A percentile compares a stretch with the other conserved stretches of the same genome.
phyloP scores from a whole-genome alignment of 495 filamentous ascomycete genomes.

The Aspergillus homomorphus region DNA sequence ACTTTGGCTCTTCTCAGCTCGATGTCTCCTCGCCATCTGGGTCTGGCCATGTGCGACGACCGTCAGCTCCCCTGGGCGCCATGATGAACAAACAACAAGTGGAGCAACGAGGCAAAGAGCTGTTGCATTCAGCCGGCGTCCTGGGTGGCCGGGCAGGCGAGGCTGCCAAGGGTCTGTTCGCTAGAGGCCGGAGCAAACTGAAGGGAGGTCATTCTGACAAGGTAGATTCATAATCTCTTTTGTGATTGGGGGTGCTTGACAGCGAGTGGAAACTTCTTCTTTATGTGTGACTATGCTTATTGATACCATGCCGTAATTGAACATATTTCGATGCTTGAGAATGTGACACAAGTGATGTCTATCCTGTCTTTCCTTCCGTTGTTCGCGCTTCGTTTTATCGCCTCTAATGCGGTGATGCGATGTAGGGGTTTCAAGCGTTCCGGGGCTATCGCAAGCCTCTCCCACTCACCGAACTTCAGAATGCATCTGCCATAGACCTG shows the following conservation, averaged over 20 bases:
- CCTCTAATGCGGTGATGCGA: conserved; percentile 39
- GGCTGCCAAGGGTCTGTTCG: conserved; percentile 81
- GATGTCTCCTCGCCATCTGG: conserved; percentile 38
- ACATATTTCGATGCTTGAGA: conserved; percentile 31
- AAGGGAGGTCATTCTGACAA: conserved; percentile 65
- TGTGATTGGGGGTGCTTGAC: conserved; percentile 12
- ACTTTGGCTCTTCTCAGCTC: conserved; percentile 38
- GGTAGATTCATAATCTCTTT: conserved; percentile 68
- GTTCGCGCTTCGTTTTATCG: conserved; percentile 21
- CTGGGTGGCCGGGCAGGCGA: conserved; percentile 68
- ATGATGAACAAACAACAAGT: conserved; percentile 47
- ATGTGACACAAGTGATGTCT: conserved; percentile 40
- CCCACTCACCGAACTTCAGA: conserved; percentile 18
- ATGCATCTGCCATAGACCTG: conserved; percentile 16
- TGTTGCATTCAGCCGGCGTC: conserved; percentile 74
- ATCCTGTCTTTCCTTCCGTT: conserved; percentile 20
- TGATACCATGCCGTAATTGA: conserved; percentile 40
- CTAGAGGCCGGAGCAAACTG: conserved; percentile 81
- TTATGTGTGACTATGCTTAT: background rate
- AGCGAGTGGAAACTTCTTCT: conserved; percentile 3
- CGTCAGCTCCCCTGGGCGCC: conserved; percentile 37
- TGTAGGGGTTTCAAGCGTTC: conserved; percentile 43
- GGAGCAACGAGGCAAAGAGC: conserved; percentile 76
- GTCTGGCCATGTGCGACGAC: conserved; percentile 33
- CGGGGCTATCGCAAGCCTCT: conserved; percentile 23